phyloP scores from a whole-genome alignment of 371 early-diverging fungal genomes.

The Syncephalastrum sp. region DNA sequence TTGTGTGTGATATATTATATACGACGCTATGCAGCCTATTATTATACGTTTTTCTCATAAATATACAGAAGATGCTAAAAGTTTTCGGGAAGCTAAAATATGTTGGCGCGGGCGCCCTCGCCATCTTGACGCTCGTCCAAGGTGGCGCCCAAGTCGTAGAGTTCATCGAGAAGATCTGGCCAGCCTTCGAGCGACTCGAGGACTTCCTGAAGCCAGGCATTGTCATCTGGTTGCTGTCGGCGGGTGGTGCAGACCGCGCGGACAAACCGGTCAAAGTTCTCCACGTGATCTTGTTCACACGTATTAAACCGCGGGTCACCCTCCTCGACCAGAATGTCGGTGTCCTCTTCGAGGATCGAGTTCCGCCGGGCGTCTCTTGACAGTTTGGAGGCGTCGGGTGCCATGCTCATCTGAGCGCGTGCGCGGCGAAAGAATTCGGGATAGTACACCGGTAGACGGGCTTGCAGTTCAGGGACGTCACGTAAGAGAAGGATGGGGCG shows the following conservation, averaged over 20 bases:
- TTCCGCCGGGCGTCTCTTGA: constrained; percentile 32
- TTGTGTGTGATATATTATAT: too few relatives aligned
- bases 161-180: constrained; percentile 38
- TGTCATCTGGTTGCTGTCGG: constrained; percentile 44
- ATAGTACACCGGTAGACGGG: constrained; percentile 22
- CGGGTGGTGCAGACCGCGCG: constrained; percentile 28
- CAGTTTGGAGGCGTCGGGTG: constrained; percentile 22
- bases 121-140: constrained; percentile 1
- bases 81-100: not conserved
- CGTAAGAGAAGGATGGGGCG: constrained; percentile 19
- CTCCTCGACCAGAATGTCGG: constrained; percentile 17
- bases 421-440: constrained; percentile 43
- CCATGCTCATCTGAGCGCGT: constrained; percentile 28
- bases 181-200: constrained; percentile 35
- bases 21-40: too few relatives aligned
- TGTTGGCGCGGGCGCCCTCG: not conserved
- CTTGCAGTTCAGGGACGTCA: constrained; percentile 33
- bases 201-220: constrained; percentile 31
- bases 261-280: constrained; percentile 18
- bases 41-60: too few relatives aligned
- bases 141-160: constrained; percentile 22
- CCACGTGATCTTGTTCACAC: constrained; percentile 8
- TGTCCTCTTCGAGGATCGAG: constrained; percentile 34
- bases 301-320: constrained; percentile 10
- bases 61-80: too few relatives aligned